phyloP scores from a whole-genome alignment of 257 asterid genomes.

The Primulina tabacum region DNA sequence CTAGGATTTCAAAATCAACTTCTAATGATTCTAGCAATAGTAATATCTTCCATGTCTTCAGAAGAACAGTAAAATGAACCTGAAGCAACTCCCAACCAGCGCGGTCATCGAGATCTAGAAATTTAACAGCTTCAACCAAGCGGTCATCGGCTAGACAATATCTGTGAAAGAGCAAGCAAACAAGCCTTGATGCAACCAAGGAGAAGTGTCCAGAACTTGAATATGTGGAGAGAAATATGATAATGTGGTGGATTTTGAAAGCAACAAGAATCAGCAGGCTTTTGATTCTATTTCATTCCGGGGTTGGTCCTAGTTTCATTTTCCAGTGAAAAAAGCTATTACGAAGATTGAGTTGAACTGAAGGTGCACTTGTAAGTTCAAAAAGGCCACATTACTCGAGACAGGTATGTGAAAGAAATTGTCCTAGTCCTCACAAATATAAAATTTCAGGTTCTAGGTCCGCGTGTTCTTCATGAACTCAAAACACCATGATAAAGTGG shows the following conservation, averaged over 20 bases:
- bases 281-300: no score
- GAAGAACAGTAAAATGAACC: slow-evolving; percentile 38
- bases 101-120: slow-evolving; percentile 66
- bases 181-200: background rate
- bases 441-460: no score
- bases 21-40: background rate
- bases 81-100: slow-evolving; percentile 95
- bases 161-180: slow-evolving; percentile 34
- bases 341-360: background rate
- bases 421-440: background rate
- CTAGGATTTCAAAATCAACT: background rate
- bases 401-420: background rate
- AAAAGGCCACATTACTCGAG: background rate
- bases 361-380: background rate
- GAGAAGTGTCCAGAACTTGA: background rate
- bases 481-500: no score
- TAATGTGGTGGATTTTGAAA: no score
- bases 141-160: slow-evolving; percentile 85
- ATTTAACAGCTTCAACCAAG: slow-evolving; percentile 68
- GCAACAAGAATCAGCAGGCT: background rate
- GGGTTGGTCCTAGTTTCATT: background rate
- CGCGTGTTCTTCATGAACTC: no score
- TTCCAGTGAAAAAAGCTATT: background rate
- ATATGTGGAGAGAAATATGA: background rate
- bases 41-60: background rate